Base-by-base conservation (phyloP, 192 early-diverging fungal species). In the Linnemannia schmuckeri region DNA sequence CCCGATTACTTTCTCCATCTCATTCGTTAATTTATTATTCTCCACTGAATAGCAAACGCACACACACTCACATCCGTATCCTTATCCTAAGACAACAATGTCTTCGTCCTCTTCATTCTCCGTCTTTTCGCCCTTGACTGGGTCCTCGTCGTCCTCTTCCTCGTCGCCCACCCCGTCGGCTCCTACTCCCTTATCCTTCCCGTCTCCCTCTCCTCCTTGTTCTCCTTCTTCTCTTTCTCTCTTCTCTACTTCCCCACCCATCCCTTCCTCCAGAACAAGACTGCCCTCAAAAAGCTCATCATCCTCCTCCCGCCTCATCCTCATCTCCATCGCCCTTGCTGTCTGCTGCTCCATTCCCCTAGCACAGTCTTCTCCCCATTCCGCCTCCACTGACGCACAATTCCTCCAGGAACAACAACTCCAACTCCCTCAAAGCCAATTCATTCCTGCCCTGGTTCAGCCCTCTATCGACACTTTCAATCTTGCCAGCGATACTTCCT, bases 101-200 rank as follows among this genome's bases (percentile, higher is more conserved):
- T 73, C 52, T 27, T 72, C 30, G 35, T 44, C 18, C 70, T n/a
- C 42, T 38, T 81, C 47, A 71, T 72, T 72, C 70, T 57, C 78
- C 72, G 71, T 75, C 79, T 75, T 75, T 52, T 30, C 73, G 40
- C 47, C 73, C 73, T 52, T 74, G 47, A n/a, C 47, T 17, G 72
- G 40, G 42, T 74, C 72, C 72, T 71, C 70, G 42, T 74, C 72
- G 46, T 71, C 70, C 70, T 72, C 70, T 30, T 72, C 38, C 70
- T 40, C 30, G 22, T 33, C 44, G 18, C 24, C 41, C 10, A 41
- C 22, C 27, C 37, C 30, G 4, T 75, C 33, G 12, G 46, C 75
- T 77, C 61, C 8, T 8, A 6, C 74, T 76, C 55, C 38, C 35
- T 68, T 35, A 18, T 77, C 76, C 30, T 44, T 33, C 22, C 74